Conservation (phyloP, 2,329 filamentous ascomycete species). For the Nemania sp. region DNA sequence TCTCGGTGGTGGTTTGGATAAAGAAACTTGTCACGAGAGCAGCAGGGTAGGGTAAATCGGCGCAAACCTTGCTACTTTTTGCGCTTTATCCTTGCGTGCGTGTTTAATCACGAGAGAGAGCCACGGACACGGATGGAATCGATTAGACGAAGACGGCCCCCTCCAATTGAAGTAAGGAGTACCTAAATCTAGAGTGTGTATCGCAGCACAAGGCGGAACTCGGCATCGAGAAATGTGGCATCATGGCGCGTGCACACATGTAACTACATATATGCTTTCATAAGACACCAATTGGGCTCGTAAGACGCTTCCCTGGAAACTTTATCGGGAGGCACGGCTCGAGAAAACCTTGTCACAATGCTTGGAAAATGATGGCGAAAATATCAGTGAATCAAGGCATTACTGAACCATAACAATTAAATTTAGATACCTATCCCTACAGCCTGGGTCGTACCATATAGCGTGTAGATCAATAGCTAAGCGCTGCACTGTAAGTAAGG, state of each 20-base stretch:
- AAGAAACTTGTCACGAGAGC: too few species aligned
- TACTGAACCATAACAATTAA: too few species aligned
- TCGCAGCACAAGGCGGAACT: slow-evolving; percentile 25
- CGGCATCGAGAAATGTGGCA: slow-evolving; percentile 10
- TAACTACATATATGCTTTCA: not conserved
- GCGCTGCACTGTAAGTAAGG: too few species aligned
- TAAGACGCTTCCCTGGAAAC: not conserved
- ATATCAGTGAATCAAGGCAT: too few species aligned
- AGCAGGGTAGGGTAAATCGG: not conserved
- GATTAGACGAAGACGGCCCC: not conserved
- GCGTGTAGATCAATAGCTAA: too few species aligned
- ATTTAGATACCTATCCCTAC: too few species aligned
- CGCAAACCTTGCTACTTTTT: slow-evolving; percentile 7
- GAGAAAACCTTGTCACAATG: too few species aligned
- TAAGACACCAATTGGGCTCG: not conserved
- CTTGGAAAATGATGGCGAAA: too few species aligned
- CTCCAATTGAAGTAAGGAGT: not conserved
- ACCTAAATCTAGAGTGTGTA: not conserved
- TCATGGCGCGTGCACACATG: not conserved
- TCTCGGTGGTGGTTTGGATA: not conserved
- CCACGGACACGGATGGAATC: not conserved
- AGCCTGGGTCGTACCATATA: too few species aligned
- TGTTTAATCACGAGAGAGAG: slow-evolving; percentile 10
- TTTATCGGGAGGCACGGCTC: too few species aligned
- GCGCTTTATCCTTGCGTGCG: not conserved